Conservation (phyloP, 2,329 filamentous ascomycete species). For the Calonectria pseudoreteaudii region DNA sequence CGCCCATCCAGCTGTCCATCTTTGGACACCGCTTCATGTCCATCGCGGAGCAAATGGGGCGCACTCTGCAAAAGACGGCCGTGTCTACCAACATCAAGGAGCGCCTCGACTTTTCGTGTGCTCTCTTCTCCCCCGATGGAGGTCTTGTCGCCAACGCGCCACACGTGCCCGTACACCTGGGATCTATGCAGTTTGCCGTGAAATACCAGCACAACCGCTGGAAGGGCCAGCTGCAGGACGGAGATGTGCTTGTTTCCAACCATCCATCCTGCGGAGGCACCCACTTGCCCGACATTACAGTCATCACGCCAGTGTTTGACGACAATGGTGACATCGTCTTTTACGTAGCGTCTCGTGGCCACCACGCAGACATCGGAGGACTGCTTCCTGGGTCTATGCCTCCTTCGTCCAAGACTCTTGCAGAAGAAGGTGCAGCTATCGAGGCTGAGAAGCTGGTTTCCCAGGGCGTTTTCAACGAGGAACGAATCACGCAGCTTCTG, state of each 20-base stretch:
- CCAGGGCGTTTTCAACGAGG: conserved; percentile 82
- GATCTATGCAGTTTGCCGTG: conserved; percentile 84
- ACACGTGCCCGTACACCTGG: conserved; percentile 81
- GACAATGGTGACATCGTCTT: conserved; percentile 48
- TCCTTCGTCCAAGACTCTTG: conserved; percentile 75
- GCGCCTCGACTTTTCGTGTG: conserved; percentile 83
- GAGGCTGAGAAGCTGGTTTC: conserved; percentile 79
- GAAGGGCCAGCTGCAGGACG: conserved; percentile 56
- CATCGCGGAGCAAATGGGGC: conserved; percentile 86
- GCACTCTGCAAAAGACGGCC: conserved; percentile 82
- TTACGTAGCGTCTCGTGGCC: conserved; percentile 45
- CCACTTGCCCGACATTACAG: conserved; percentile 57
- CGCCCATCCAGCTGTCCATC: conserved; percentile 80
- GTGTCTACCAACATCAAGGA: conserved; percentile 86
- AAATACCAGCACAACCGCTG: conserved; percentile 77
- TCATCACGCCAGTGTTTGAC: conserved; percentile 69
- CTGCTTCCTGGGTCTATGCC: conserved; percentile 88
- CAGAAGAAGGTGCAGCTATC: conserved; percentile 74
- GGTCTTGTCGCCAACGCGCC: conserved; percentile 81
- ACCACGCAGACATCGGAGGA: conserved; percentile 71
- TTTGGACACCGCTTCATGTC: conserved; percentile 88
- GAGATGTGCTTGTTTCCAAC: conserved; percentile 53
- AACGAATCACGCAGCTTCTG: conserved; percentile 77
- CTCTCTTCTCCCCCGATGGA: conserved; percentile 80
- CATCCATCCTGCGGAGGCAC: conserved; percentile 51